These are phyloP conservation scores for Calcarisporium arbuscula DNA, from an alignment of 2,329 filamentous ascomycete species.

Conservation along the genomic window DNA sequence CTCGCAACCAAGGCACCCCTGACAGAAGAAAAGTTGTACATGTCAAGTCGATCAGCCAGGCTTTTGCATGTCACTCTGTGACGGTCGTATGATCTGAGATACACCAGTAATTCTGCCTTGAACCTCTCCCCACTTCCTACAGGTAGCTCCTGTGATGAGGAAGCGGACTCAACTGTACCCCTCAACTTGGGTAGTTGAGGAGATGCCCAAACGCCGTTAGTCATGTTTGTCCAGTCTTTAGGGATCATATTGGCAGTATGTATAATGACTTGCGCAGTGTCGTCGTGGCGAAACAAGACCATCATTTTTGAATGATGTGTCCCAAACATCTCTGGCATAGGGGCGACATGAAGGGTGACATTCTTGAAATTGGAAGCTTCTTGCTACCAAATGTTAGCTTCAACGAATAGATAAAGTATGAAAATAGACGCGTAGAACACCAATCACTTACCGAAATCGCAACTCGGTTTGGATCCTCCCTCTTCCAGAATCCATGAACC, in stretches of 20 bases:
- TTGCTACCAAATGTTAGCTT: conserved; percentile 37
- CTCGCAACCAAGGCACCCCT: conserved; percentile 71
- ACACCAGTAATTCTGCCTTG: conserved; percentile 67
- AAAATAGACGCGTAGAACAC: not conserved
- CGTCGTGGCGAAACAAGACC: conserved; percentile 71
- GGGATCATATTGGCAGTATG: conserved; percentile 91
- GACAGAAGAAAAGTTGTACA: conserved; percentile 64
- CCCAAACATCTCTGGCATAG: conserved; percentile 77
- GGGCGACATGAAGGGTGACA: conserved; percentile 64
- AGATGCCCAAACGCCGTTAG: conserved; percentile 75
- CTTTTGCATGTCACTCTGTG: conserved; percentile 44
- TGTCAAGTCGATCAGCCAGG: conserved; percentile 50
- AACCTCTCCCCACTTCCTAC: conserved; percentile 62
- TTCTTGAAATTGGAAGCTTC: conserved; percentile 57
- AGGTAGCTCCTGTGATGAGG: conserved; percentile 7
- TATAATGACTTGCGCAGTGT: conserved; percentile 70
- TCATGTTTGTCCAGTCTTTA: conserved; percentile 84
- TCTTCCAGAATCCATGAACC: conserved; percentile 60
- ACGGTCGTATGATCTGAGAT: conserved; percentile 63
- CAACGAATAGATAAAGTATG: too few relatives aligned
- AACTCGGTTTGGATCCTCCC: conserved; percentile 54
- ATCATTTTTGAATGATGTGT: conserved; percentile 88
- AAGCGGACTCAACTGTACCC: not conserved
- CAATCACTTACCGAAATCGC: conserved; percentile 45
- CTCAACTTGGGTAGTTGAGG: conserved; percentile 54